phyloP scores from a whole-genome alignment of 306 rosid genomes.

The Herpetospermum pedunculosum region DNA sequence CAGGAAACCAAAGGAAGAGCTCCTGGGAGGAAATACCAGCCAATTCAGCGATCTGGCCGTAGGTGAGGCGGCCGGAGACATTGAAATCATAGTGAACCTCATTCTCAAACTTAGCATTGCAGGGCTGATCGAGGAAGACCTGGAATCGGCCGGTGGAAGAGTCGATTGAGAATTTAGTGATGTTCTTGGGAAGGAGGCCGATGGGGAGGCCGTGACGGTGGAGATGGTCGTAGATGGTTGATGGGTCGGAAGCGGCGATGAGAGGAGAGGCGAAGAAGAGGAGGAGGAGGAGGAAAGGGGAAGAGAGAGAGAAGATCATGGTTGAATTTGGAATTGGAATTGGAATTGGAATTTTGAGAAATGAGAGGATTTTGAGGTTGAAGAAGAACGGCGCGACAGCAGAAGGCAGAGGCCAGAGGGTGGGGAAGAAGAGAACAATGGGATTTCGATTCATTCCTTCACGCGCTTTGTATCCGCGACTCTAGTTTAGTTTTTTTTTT shows the following conservation, averaged over 20 bases:
- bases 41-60: conserved; percentile 47
- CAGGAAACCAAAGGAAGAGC: conserved; percentile 80
- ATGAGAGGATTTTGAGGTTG: not conserved
- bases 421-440: not conserved
- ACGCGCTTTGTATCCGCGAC: no score
- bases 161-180: conserved; percentile 36
- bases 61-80: conserved; percentile 43
- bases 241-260: conserved; percentile 6
- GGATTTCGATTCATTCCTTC: not conserved
- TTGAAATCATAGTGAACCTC: conserved; percentile 67
- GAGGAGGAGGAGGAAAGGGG: not conserved
- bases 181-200: conserved; percentile 66
- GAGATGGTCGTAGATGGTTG: conserved; percentile 58
- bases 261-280: conserved; percentile 5
- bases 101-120: conserved; percentile 88
- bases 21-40: conserved; percentile 79
- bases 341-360: conserved; percentile 11
- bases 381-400: not conserved
- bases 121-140: conserved; percentile 46
- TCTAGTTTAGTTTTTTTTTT: no score
- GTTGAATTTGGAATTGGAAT: not conserved
- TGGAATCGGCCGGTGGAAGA: conserved; percentile 28
- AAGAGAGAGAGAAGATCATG: not conserved
- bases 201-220: conserved; percentile 61
- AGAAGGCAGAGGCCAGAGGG: not conserved